A percentile compares a stretch with the other conserved stretches of the same genome.
phyloP scores from a whole-genome alignment of 108 stramenopile genomes.

The Cyclostephanos invisitatus region DNA sequence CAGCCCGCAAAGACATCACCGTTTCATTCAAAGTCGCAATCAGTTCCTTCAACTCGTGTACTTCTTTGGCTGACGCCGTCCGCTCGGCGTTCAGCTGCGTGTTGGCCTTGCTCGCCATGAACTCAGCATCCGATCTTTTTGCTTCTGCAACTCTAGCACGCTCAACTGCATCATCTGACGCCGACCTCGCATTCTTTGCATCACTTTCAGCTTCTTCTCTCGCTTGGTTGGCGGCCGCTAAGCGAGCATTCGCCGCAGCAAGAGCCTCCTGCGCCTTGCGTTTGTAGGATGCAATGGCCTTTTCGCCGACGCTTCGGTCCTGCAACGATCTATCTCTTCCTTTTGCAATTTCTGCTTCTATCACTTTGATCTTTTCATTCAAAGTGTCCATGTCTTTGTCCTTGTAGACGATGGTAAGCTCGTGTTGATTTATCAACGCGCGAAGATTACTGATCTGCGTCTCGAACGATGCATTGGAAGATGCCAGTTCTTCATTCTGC shows the following conservation, averaged over 20 bases:
- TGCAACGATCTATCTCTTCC: constrained; percentile 50
- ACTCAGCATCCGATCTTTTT: constrained; percentile 57
- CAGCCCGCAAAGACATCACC: constrained; percentile 17
- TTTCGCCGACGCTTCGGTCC: constrained; percentile 63
- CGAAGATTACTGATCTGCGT: constrained; percentile 56
- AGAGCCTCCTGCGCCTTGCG: constrained; percentile 83
- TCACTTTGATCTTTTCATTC: constrained; percentile 55
- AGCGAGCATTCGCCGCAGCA: constrained; percentile 71
- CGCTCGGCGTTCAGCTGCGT: constrained; percentile 21
- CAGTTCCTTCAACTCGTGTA: constrained; percentile 47
- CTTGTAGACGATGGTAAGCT: constrained; percentile 58
- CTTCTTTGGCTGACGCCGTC: constrained; percentile 25
- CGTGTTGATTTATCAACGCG: constrained; percentile 54
- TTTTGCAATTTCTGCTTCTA: constrained; percentile 31
- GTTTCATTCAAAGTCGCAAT: constrained; percentile 41
- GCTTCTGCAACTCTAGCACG: constrained; percentile 64
- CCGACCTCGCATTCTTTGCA: constrained; percentile 70
- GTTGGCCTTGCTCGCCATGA: constrained; percentile 41
- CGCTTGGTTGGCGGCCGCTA: constrained; percentile 79
- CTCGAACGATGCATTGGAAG: constrained; percentile 48
- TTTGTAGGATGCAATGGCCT: constrained; percentile 78
- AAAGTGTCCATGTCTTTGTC: constrained; percentile 55
- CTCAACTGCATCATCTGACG: constrained; percentile 72
- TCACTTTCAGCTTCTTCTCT: constrained; percentile 88
- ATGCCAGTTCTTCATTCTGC: constrained; percentile 53